phyloP scores from a whole-genome alignment of 1,284 basidiomycete genomes.

The Marasmius oreades region DNA sequence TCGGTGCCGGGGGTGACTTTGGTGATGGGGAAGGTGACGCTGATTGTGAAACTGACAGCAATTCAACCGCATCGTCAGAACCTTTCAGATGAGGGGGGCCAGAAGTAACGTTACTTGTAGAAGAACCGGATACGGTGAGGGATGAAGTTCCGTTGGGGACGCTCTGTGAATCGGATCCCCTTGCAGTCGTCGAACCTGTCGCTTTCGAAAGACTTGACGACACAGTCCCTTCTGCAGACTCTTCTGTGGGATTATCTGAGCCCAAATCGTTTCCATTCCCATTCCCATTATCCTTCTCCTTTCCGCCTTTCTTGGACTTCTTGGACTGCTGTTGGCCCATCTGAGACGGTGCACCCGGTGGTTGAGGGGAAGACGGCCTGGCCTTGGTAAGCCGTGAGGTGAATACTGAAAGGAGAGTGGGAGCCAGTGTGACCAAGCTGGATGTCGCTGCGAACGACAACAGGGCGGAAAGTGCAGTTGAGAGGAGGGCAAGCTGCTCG shows the following conservation, averaged over 20 bases:
- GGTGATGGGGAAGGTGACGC: slow-evolving; percentile 34
- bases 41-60: slow-evolving; percentile 23
- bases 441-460: slow-evolving; percentile 15
- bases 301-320: slow-evolving; percentile 65
- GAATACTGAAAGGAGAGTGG: slow-evolving; percentile 72
- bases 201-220: slow-evolving; percentile 43
- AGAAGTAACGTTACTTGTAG: slow-evolving; percentile 22
- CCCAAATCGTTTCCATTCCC: slow-evolving; percentile 26
- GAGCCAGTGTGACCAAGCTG: slow-evolving; percentile 63
- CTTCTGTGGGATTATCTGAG: slow-evolving; percentile 30
- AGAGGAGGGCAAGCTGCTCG: slow-evolving; percentile 4
- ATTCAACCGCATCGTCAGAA: slow-evolving; percentile 21
- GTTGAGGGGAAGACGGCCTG: slow-evolving; percentile 66
- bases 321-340: slow-evolving; percentile 83
- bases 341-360: slow-evolving; percentile 37
- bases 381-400: slow-evolving; percentile 67
- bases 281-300: slow-evolving; percentile 61
- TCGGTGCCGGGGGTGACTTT: slow-evolving; percentile 46
- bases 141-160: slow-evolving; percentile 41
- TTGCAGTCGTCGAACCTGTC: slow-evolving; percentile 30
- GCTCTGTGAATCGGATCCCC: slow-evolving; percentile 30
- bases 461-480: slow-evolving; percentile 16
- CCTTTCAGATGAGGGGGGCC: slow-evolving; percentile 33
- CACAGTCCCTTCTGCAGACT: slow-evolving; percentile 36
- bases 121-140: slow-evolving; percentile 47